Conservation (phyloP, 2,329 filamentous ascomycete genomes). For the Colletotrichum brevisporum region DNA sequence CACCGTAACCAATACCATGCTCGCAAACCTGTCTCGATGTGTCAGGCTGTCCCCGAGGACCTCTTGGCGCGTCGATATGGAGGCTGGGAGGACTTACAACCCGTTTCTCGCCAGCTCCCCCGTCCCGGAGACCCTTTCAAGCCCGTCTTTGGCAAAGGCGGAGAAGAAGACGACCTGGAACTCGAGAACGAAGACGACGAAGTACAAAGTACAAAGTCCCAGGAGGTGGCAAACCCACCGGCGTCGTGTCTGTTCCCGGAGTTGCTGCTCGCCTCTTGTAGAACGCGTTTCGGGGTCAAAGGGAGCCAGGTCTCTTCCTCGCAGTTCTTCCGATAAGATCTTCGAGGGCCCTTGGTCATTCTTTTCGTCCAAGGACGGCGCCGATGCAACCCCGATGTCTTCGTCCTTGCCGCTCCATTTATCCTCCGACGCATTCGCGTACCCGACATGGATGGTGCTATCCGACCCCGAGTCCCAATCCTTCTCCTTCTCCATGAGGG, state of each 20-base stretch:
- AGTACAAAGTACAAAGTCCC: too few species aligned
- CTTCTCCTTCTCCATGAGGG: neutral
- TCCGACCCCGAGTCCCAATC: neutral
- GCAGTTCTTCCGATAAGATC: neutral
- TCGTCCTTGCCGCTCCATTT: conserved; percentile 11
- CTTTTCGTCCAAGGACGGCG: neutral
- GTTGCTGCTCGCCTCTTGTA: neutral
- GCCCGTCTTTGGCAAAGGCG: too few species aligned
- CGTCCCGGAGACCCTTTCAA: too few species aligned
- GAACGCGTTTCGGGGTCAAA: conserved; percentile 7
- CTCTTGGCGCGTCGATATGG: too few species aligned
- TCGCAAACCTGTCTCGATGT: too few species aligned
- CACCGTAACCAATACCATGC: neutral
- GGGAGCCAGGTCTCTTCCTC: neutral
- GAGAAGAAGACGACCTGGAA: too few species aligned
- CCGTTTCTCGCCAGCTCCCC: too few species aligned
- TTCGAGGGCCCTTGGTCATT: neutral
- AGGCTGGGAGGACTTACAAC: too few species aligned
- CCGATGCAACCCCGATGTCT: neutral
- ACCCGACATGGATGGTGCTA: neutral
- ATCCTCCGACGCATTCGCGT: neutral
- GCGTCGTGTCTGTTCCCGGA: neutral
- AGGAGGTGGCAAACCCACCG: too few species aligned
- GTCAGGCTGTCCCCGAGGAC: too few species aligned
- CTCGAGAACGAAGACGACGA: too few species aligned